Base-by-base conservation (phyloP, 2,329 filamentous ascomycete genomes). In the Colletotrichum kahawae region DNA sequence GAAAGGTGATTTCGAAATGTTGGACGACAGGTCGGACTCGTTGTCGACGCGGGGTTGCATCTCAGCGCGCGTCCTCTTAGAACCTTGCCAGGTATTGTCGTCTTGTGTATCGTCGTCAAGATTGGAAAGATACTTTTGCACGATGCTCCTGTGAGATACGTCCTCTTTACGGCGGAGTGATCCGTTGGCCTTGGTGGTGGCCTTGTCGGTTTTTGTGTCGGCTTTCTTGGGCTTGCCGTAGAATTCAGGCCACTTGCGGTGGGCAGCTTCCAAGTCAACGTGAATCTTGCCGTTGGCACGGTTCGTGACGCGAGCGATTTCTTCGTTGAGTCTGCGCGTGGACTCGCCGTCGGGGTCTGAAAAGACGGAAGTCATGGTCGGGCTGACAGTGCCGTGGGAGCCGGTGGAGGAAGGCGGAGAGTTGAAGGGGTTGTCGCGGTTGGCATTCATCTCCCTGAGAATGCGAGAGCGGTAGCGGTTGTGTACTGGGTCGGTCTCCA, bases 341-440 rank as follows among this genome's bases (percentile, higher is more conserved):
- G 88, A 90, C 80, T 91, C 89, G 81, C 86, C 88, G 74, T 90
- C 88, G 48, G 87, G 88, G 71, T 87, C 86, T 71, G 88, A 87
- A 75, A 90, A 89, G 78, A 91, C 83, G 56, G 89, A 88, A 48
- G 89, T 90, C 67, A 87, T 80, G 60, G 89, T 91, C 69, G 88
- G 86, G 79, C 88, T 90, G 77, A 91, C 85, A 76, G 89, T 90
- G 80, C 89, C 89, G 82, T 90, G 89, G 67, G 88, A 89, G 70
- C 89, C 89, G 34, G 89, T 91, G 8, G 89, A 91, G 8, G 89
- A 90, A 24, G 89, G 89, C 7, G 90, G 90, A 24, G 89, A 91
- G 82, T 89, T 90, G 83, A 90, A 91, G 7, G 89, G 89, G 81
- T 91, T 89, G 74, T 89, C 85, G 81, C 86, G 85, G 82, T 88